A percentile compares a stretch with the other conserved stretches of the same genome.
Evolutionary conservation across 169 alveolate species (phyloP).

Genomic region (Eimeria brunetti): DNA sequence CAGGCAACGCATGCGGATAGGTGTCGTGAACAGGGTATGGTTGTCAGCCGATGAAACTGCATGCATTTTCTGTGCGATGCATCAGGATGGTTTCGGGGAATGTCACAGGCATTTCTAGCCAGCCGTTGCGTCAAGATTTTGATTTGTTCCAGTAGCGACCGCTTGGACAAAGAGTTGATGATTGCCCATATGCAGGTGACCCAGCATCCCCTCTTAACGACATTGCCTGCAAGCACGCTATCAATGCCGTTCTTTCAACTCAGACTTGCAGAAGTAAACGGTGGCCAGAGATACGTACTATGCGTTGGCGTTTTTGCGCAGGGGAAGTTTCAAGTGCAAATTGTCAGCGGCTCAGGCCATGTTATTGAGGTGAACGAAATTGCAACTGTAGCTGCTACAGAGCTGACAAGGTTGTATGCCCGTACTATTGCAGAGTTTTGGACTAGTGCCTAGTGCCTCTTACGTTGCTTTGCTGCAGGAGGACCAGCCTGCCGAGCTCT

Average conservation of each 20-base stretch:
- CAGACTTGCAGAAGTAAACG: background rate
- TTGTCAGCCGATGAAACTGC: background rate
- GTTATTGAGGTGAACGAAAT: constrained; percentile 85
- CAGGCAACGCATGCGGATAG: background rate
- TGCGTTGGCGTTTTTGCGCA: constrained; percentile 32
- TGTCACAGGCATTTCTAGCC: constrained; percentile 88
- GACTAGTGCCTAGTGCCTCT: background rate
- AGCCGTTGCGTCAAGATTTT: constrained; percentile 88
- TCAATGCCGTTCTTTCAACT: background rate
- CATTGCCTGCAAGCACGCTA: background rate
- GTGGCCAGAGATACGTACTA: background rate
- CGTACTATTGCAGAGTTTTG: background rate
- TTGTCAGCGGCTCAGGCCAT: constrained; percentile 91
- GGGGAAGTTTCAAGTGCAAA: constrained; percentile 93
- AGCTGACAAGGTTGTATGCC: background rate
- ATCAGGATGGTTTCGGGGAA: constrained; percentile 93
- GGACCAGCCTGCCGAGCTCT: constrained; percentile 78
- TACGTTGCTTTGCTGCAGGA: constrained; percentile 55
- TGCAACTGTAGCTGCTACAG: background rate
- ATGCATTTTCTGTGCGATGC: background rate
- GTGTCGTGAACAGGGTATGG: background rate
- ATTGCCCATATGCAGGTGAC: constrained; percentile 90
- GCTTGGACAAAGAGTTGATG: constrained; percentile 93
- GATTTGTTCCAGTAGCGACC: constrained; percentile 91
- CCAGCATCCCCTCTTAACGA: background rate